Base-by-base conservation (phyloP, 1,139 yeast genomes). In the Sugiyamaella grinbergsii region DNA sequence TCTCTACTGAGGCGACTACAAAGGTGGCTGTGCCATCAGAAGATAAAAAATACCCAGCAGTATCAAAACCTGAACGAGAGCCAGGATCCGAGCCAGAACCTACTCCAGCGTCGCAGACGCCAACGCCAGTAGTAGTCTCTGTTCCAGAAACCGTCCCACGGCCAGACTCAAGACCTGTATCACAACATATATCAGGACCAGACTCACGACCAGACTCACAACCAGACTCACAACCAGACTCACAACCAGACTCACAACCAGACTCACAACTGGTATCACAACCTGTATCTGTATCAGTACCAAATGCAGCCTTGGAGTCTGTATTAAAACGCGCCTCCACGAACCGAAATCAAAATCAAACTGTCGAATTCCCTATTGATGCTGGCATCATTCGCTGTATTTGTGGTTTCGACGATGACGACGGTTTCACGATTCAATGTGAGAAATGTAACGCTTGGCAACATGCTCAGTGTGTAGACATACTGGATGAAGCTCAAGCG, bases 361-460 rank as follows among this genome's bases (percentile, higher is more conserved):
- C 39, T 49, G 36, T n/a, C 2, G 45, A 49, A 23, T 60, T 57
- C 41, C 60, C 70, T 42, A 59, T 61, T 1, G 95, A 89, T 64
- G 77, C 90, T 3, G 96, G 96, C 0, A 71, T 83, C 1, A 91
- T 91, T 51, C 89, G 96, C 2, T 91, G 98, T 70, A 80, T 91
- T 3, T 91, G 98, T 72, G 91, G 83, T 0, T 82, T 77, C 58
- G 89, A 83, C 52, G 96, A 91, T 58, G 98, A 91, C 67, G 98
- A 91, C 64, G 97, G 97, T 0, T 89, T 88, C 66, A 90, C 97
- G 1, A 86, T 91, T 54, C 97, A 90, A 67, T 91, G 98, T 71
- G 96, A 90, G 65, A 77, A 81, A 42, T 91, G 98, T 67, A 84
- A 80, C 68, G 80, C 96, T 56, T 91, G 97, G 97, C 96, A 90